Base-by-base conservation (phyloP, 2,329 filamentous ascomycete genomes). In the Akanthomyces uredinophilus region DNA sequence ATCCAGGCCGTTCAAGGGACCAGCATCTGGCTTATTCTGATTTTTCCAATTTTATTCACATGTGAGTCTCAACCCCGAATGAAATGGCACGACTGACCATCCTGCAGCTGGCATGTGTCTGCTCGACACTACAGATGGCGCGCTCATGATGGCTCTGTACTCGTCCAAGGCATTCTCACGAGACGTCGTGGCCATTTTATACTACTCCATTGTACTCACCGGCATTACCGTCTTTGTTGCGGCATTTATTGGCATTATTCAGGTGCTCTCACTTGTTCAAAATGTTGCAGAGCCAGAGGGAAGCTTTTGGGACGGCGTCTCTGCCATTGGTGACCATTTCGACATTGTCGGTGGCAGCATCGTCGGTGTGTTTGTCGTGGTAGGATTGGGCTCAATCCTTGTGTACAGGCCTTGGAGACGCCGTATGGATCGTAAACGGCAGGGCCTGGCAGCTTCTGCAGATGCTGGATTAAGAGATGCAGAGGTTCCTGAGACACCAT, bases 141-240 rank as follows among this genome's bases (percentile, higher is more conserved):
- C 94, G 1, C 81, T 97, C 22, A 98, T 98, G 93, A 93, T 96
- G 85, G 88, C 89, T 0, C 80, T 98, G 1, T 98, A 99, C 75
- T 92, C 93, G 0, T 90, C 88, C 44, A 91, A 85, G 64, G 80
- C 89, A 35, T 87, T 96, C 52, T 87, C 91, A 0, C 81, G 89
- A 62, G 93, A 98, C 70, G 83, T 84, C 1, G 86, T 98, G n/a
- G 92, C 93, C 0, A 93, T 97, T 52, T 78, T 96, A 1, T 98
- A 98, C 77, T 98, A 97, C 76, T 96, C 92, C 14, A 90, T 94
- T 67, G 89, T 96, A 0, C 81, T 96, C 32, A 96, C 92, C 0
- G 85, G 83, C 3, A 85, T 96, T 57, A 97, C 92, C 0, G 89
- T 96, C 27, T 77, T 90, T 5, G 92, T 96, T 0, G 91, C 92